phyloP scores from a whole-genome alignment of 2,329 filamentous ascomycete species.

The Ampelomyces quisqualis region DNA sequence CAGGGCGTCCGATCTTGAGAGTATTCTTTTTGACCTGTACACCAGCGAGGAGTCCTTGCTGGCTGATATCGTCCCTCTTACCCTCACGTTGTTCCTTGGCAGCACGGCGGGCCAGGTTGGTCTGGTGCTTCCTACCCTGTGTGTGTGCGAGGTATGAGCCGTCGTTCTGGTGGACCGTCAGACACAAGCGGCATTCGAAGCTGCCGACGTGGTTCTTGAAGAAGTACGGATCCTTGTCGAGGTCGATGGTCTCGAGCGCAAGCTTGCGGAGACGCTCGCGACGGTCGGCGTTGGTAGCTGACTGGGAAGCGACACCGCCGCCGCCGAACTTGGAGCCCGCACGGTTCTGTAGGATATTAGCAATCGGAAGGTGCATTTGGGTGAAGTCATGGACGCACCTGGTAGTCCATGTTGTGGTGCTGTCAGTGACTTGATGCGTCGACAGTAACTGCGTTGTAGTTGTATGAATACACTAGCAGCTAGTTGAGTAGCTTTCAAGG shows the following conservation, averaged over 20 bases:
- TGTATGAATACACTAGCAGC: background rate
- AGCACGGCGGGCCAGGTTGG: constrained; percentile 90
- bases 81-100: constrained; percentile 95
- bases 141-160: constrained; percentile 98
- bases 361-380: constrained; percentile 7
- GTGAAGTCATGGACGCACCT: constrained; percentile 42
- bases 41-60: constrained; percentile 72
- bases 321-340: constrained; percentile 97
- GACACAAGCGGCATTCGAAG: constrained; percentile 94
- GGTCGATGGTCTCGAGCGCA: constrained; percentile 96
- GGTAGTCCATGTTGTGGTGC: constrained; percentile 51
- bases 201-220: constrained; percentile 99
- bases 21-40: constrained; percentile 71
- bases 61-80: constrained; percentile 66
- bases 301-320: constrained; percentile 91
- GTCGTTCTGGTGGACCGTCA: constrained; percentile 98
- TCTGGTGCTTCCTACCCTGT: constrained; percentile 98
- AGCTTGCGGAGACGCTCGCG: constrained; percentile 97
- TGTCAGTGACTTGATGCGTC: background rate
- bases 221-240: constrained; percentile 99
- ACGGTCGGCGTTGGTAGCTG: constrained; percentile 92
- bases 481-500: background rate
- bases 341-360: constrained; percentile 65
- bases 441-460: background rate
- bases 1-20: constrained; percentile 92